phyloP scores from a whole-genome alignment of 805 yeast genomes.

The Teunomyces barrocoloradensis region DNA sequence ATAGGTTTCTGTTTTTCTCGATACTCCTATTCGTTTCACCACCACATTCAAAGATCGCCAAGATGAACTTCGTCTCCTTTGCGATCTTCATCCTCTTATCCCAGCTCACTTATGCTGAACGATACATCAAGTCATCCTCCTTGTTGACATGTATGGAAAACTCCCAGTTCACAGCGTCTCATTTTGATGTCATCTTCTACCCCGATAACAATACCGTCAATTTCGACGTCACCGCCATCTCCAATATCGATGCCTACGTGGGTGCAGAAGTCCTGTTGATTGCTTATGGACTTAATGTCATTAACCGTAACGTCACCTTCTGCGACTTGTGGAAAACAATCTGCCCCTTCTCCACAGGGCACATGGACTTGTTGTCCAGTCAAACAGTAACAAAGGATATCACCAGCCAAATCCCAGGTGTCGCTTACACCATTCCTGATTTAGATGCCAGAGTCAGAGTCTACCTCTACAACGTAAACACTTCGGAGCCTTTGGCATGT shows the following conservation, averaged over 20 bases:
- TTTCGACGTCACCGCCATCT: constrained; percentile 72
- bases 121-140: constrained; percentile 54
- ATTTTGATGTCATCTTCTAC: constrained; percentile 70
- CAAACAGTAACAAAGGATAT: constrained; percentile 43
- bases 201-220: constrained; percentile 63
- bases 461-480: constrained; percentile 45
- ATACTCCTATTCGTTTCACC: too few relatives aligned
- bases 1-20: background rate
- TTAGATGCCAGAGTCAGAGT: constrained; percentile 89
- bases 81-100: background rate
- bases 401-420: constrained; percentile 61
- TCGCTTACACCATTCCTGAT: constrained; percentile 91
- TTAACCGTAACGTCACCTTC: constrained; percentile 54
- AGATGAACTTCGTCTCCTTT: constrained; percentile 1
- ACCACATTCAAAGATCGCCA: background rate
- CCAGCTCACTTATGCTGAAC: constrained; percentile 16
- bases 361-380: constrained; percentile 64
- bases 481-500: constrained; percentile 70
- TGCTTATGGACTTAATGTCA: constrained; percentile 75
- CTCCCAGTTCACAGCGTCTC: constrained; percentile 82
- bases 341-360: constrained; percentile 89
- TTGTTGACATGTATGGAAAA: constrained; percentile 88
- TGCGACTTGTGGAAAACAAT: constrained; percentile 55
- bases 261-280: constrained; percentile 63
- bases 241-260: constrained; percentile 68